These are phyloP conservation scores for Flaveria trinervia DNA, from an alignment of 129 eudicot genomes.

Conservation along the genomic window DNA sequence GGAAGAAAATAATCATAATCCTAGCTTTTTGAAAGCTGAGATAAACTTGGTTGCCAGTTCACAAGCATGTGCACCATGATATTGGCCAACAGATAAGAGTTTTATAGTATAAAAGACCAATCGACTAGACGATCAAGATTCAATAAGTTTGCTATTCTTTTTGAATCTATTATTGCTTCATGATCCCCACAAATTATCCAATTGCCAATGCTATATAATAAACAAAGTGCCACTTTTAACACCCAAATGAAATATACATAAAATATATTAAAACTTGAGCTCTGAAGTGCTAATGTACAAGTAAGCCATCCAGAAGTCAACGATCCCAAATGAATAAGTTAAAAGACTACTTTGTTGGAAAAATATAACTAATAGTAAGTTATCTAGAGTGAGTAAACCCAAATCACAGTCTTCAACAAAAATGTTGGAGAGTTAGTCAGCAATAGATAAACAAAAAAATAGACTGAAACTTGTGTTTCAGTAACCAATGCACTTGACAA, in stretches of 20 bases:
- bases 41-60: slow-evolving; percentile 25
- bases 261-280: slow-evolving; percentile 6
- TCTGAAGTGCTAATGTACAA: slow-evolving; percentile 18
- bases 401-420: slow-evolving; percentile 30
- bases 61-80: slow-evolving; percentile 33
- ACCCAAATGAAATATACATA: slow-evolving; percentile 18
- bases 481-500: slow-evolving; percentile 9
- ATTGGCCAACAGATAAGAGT: slow-evolving; percentile 30
- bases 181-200: slow-evolving; percentile 21
- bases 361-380: slow-evolving; percentile 32
- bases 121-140: slow-evolving; percentile 12
- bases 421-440: slow-evolving; percentile 29
- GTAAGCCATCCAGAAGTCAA: slow-evolving; percentile 39
- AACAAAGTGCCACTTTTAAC: slow-evolving; percentile 17
- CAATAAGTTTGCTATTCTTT: slow-evolving; percentile 21
- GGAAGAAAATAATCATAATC: neutral
- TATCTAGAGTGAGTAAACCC: slow-evolving; percentile 25
- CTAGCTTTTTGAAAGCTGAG: neutral
- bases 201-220: slow-evolving; percentile 21
- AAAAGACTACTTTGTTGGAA: slow-evolving; percentile 31
- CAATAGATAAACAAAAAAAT: slow-evolving; percentile 15
- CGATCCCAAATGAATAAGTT: slow-evolving; percentile 35
- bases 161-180: slow-evolving; percentile 24
- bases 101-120: slow-evolving; percentile 21
- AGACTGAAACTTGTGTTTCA: slow-evolving; percentile 10